Evolutionary conservation across 2,329 filamentous ascomycete species (phyloP).

Genomic region (Cryoendolithus antarcticus): DNA sequence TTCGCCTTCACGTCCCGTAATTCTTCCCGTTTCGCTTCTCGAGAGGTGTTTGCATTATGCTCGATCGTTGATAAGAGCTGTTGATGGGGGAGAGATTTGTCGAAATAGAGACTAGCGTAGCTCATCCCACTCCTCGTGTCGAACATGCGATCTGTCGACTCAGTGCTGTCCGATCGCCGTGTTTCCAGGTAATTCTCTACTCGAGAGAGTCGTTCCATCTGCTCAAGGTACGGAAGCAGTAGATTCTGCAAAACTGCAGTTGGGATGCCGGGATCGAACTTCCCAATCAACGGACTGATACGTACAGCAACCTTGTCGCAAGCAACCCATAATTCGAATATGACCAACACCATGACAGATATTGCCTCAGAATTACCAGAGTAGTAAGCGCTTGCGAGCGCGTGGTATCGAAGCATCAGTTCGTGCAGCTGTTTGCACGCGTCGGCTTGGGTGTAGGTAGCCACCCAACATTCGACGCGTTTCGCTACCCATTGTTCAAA

Average conservation of each 20-base stretch:
- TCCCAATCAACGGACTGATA: conserved; percentile 35
- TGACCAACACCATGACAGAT: conserved; percentile 40
- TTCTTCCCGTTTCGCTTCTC: conserved; percentile 29
- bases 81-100: conserved; percentile 14
- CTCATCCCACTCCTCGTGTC: conserved; percentile 19
- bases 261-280: conserved; percentile 41
- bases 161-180: conserved; percentile 20
- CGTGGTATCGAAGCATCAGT: conserved; percentile 11
- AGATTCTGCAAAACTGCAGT: conserved; percentile 42
- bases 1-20: conserved; percentile 19
- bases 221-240: conserved; percentile 33
- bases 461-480: conserved; percentile 9
- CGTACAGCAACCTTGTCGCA: conserved; percentile 40
- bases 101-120: conserved; percentile 36
- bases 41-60: conserved; percentile 15
- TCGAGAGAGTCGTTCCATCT: conserved; percentile 39
- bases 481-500: conserved; percentile 13
- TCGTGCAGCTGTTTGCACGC: conserved; percentile 5
- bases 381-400: conserved; percentile 24
- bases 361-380: conserved; percentile 35
- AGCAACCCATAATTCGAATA: conserved; percentile 46
- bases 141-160: conserved; percentile 36
- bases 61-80: conserved; percentile 24
- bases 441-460: neutral
- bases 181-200: conserved; percentile 39